Evolutionary conservation across 139 green algal genomes (phyloP).

Genomic region (Astrephomene gubernaculifera): DNA sequence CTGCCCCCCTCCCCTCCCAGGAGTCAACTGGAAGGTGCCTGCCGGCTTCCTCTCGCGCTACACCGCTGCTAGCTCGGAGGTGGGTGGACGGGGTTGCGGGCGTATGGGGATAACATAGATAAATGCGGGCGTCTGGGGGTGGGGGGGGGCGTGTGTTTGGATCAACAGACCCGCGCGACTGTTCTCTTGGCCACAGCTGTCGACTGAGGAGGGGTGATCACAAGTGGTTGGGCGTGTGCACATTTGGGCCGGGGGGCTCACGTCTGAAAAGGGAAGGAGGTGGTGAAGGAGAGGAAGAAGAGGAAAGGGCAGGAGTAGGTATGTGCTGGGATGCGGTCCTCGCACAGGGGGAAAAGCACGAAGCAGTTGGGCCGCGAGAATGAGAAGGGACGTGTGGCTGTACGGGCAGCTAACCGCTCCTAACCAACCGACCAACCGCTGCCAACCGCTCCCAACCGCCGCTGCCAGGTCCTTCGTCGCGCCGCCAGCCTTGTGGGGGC

Average conservation of each 20-base stretch:
- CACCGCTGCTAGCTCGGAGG: neutral
- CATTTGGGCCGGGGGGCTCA: neutral
- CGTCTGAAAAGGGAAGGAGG: neutral
- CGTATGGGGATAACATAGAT: too few species aligned
- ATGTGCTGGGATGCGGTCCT: neutral
- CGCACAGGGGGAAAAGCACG: too few species aligned
- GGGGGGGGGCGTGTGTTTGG: neutral
- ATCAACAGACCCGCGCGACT: too few species aligned
- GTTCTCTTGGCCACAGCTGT: too few species aligned
- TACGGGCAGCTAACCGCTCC: too few species aligned
- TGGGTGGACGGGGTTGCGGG: neutral
- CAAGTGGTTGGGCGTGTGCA: constrained; percentile 1
- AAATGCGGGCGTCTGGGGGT: neutral
- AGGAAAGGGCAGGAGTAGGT: neutral
- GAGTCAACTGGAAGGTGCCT: constrained; percentile 33
- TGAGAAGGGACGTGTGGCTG: too few species aligned
- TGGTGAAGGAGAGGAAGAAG: neutral
- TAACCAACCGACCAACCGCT: too few species aligned
- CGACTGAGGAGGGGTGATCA: too few species aligned
- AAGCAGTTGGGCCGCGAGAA: too few species aligned
- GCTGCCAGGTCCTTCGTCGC: constrained; percentile 20
- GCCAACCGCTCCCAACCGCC: too few species aligned
- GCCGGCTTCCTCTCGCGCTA: constrained; percentile 25
- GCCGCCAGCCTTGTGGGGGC: constrained; percentile 13
- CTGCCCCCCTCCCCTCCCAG: too few species aligned